phyloP scores from a whole-genome alignment of 441 rosid genomes.

The Rhodomyrtus psidioides region DNA sequence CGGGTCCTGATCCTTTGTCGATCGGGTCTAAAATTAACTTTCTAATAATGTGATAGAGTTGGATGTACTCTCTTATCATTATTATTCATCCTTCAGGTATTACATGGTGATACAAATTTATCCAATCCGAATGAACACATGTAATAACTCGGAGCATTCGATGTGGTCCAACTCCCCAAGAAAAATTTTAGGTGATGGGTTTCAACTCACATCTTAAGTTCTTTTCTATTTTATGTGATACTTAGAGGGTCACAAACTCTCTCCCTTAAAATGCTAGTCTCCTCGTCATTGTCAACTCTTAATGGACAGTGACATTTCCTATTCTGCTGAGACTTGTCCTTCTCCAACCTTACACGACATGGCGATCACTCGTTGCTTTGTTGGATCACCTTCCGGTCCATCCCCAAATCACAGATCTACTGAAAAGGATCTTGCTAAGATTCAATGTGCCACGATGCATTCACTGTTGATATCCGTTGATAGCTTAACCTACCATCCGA shows the following conservation, averaged over 20 bases:
- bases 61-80: not conserved
- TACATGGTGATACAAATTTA: not conserved
- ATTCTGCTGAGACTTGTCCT: too few relatives aligned
- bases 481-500: too few relatives aligned
- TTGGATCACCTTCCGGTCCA: too few relatives aligned
- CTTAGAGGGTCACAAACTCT: not conserved
- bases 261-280: not conserved
- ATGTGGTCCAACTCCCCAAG: not conserved
- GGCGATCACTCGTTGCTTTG: too few relatives aligned
- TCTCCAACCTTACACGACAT: too few relatives aligned
- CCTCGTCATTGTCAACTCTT: rapidly evolving
- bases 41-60: too few relatives aligned
- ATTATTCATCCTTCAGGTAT: not conserved
- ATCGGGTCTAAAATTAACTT: too few relatives aligned
- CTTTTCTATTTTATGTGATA: not conserved
- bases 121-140: not conserved
- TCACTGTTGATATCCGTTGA: not conserved
- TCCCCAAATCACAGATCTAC: not conserved
- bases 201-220: not conserved
- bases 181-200: not conserved
- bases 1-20: too few relatives aligned
- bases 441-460: not conserved
- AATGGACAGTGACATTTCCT: not conserved
- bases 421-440: not conserved
- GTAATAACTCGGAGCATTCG: not conserved